A percentile compares a stretch with the other conserved stretches of the same genome.
Evolutionary conservation across 768 basidiomycete genomes (phyloP).

Genomic region (Hypsizygus marmoreus): DNA sequence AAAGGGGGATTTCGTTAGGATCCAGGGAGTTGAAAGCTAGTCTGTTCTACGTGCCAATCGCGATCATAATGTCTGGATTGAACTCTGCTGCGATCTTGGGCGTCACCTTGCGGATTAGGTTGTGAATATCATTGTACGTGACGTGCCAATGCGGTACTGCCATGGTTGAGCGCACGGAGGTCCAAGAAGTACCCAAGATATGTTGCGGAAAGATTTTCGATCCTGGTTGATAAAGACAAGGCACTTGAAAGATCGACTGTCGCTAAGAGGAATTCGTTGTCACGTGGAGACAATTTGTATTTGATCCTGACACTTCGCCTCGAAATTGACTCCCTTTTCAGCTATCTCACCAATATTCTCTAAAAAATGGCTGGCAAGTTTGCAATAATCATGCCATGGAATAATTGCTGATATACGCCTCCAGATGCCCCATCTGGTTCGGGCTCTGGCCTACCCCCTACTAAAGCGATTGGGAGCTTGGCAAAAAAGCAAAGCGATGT

Average conservation of each 20-base stretch:
- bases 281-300: too few relatives aligned
- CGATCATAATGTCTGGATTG: constrained; percentile 84
- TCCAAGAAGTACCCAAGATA: too few relatives aligned
- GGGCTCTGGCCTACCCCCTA: constrained; percentile 27
- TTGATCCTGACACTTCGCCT: too few relatives aligned
- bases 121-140: constrained; percentile 94
- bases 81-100: constrained; percentile 73
- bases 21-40: background rate
- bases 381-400: background rate
- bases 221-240: too few relatives aligned
- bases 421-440: constrained; percentile 37
- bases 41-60: constrained; percentile 58
- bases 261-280: too few relatives aligned
- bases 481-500: constrained; percentile 73
- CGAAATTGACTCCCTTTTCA: too few relatives aligned
- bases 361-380: constrained; percentile 34
- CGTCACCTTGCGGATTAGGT: constrained; percentile 71
- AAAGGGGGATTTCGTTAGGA: constrained; percentile 13
- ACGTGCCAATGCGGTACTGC: constrained; percentile 64
- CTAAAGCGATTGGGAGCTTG: constrained; percentile 76
- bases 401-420: constrained; percentile 9
- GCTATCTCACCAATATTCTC: too few relatives aligned
- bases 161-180: too few relatives aligned
- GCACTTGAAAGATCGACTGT: too few relatives aligned
- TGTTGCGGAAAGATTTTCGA: too few relatives aligned